Evolutionary conservation across 352 stramenopile genomes (phyloP), one percentile per base, ranked within the genome.

Genomic region (Elongisporangium anandrum): DNA sequence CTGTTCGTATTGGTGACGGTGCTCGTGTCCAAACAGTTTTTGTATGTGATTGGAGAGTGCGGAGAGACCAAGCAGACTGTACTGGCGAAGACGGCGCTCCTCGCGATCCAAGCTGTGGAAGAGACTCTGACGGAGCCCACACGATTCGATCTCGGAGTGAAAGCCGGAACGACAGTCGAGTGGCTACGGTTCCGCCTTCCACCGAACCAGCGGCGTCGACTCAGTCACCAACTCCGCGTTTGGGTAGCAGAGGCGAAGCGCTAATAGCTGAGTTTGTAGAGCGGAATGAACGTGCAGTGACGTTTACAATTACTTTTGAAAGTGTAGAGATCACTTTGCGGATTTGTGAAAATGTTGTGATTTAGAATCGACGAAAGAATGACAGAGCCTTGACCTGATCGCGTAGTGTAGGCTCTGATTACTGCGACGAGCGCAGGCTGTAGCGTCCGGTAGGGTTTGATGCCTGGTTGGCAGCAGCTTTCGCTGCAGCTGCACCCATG

Each of bases 161-260:
- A 77, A 55, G 69, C 62, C 1, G 52, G 45, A 12, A 41, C 65
- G 26, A 51, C 39, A 10, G 65, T 75, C 13, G 72, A 85, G 51
- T 92, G 84, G 84, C 68, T 85, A 47, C 74, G 75, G 5, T 83
- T 92, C 34, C 78, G 84, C 8, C 66, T 94, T 20, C 49, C 75
- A 2, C 57, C 73, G 6, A 68, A 41, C 0, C 77, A 92, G 66
- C 72, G 84, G 8, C 77, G 84, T 8, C 64, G 64, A 19, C 62
- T 94, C n/a, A 90, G 82, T 48, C 71, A 89, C 41, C 73, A 79
- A 12, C 52, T 92, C 15, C 76, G 78, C 0, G 59, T 83, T 52
- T 88, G 78, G 75, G 66, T 88, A 24, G 61, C 67, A 17, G 63
- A 79, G 61, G 13, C 51, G 3, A 60, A 53, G 13, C 34, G 34